A percentile compares a stretch with the other conserved stretches of the same genome.
Conservation (phyloP, 352 stramenopile genomes). For the Globisporangium polare region DNA sequence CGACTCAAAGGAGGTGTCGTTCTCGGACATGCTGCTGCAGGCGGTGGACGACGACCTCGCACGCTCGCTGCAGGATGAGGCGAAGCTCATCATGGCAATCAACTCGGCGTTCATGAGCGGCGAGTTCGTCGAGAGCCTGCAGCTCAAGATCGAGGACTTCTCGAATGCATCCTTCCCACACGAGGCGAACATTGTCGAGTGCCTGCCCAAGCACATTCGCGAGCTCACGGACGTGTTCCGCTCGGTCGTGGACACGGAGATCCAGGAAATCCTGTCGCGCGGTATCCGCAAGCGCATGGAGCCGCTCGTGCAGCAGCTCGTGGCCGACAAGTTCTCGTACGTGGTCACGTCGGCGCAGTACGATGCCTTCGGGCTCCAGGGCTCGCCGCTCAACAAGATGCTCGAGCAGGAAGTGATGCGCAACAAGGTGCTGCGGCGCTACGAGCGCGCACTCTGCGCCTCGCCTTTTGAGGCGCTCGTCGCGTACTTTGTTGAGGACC, state of each 20-base stretch:
- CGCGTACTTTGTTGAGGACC: conserved; percentile 48
- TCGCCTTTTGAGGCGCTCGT: conserved; percentile 70
- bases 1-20: conserved; percentile 41
- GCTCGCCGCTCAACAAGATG: conserved; percentile 60
- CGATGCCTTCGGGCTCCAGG: conserved; percentile 50
- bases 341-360: conserved; percentile 64
- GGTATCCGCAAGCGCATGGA: conserved; percentile 43
- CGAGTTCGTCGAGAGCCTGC: conserved; percentile 60
- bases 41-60: conserved; percentile 78
- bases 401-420: conserved; percentile 68
- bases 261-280: conserved; percentile 53
- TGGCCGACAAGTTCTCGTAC: conserved; percentile 58
- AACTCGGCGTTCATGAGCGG: conserved; percentile 81
- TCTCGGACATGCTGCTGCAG: conserved; percentile 76
- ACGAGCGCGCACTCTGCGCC: conserved; percentile 48
- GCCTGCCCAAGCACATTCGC: conserved; percentile 62
- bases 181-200: conserved; percentile 62
- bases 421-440: conserved; percentile 59
- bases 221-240: conserved; percentile 70
- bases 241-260: conserved; percentile 69
- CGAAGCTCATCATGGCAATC: conserved; percentile 85
- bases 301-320: conserved; percentile 36
- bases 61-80: conserved; percentile 54
- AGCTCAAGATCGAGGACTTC: conserved; percentile 57
- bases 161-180: conserved; percentile 40